These are phyloP conservation scores for Mycosphaerella sp. DNA, from an alignment of 2,329 filamentous ascomycete genomes.

Conservation along the genomic window DNA sequence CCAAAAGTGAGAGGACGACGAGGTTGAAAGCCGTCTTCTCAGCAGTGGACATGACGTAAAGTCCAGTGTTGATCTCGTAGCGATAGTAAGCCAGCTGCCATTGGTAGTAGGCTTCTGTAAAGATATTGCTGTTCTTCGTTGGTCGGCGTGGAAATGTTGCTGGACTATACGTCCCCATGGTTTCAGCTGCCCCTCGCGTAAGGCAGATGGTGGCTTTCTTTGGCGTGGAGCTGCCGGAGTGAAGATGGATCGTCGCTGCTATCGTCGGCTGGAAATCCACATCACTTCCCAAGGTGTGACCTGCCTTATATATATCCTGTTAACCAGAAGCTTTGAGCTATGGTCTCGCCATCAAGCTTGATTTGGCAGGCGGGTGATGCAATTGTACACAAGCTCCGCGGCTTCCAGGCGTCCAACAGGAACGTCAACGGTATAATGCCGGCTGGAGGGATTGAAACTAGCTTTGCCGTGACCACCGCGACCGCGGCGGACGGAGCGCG, in stretches of 20 bases:
- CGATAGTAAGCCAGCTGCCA: constrained; percentile 26
- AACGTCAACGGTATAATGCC: background rate
- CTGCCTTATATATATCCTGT: background rate
- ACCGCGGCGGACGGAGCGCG: background rate
- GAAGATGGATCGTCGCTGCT: background rate
- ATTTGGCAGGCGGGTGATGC: background rate
- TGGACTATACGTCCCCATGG: constrained; percentile 27
- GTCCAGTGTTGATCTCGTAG: constrained; percentile 27
- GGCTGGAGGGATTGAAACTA: background rate
- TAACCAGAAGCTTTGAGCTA: constrained; percentile 3
- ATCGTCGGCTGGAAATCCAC: background rate
- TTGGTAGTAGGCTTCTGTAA: constrained; percentile 22
- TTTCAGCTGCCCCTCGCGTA: background rate
- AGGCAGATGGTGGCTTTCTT: background rate
- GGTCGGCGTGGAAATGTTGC: constrained; percentile 22
- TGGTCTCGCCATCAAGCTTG: constrained; percentile 1
- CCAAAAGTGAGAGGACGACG: constrained; percentile 19
- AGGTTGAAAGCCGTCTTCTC: constrained; percentile 30
- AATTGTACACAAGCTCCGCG: background rate
- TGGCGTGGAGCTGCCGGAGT: background rate
- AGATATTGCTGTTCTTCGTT: constrained; percentile 16
- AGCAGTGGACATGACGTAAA: constrained; percentile 28
- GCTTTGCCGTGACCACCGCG: background rate
- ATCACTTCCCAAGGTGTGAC: background rate
- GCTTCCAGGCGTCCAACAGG: background rate